Percentiles rank a stretch among this genome's conserved stretches.
These are phyloP conservation scores for Cynanchum wilfordii DNA, from an alignment of 257 asterid genomes.

Conservation along the genomic window DNA sequence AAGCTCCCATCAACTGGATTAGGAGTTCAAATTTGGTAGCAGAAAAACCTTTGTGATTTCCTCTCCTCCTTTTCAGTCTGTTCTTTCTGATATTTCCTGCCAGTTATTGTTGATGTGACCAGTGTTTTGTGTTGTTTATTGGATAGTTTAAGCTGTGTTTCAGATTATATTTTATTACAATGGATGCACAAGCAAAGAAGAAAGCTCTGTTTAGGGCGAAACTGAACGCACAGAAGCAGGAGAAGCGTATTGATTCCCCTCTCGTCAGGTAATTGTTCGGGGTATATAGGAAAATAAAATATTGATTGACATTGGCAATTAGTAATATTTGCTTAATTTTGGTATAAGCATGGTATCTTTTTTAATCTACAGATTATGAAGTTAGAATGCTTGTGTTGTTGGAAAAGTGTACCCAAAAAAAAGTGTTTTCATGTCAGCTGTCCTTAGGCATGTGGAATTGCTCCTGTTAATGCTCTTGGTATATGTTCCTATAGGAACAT, in stretches of 20 bases:
- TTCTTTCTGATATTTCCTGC: neutral
- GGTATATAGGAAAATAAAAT: neutral
- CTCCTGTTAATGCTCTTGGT: too few species aligned
- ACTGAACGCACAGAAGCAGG: constrained; percentile 59
- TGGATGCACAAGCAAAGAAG: constrained; percentile 61
- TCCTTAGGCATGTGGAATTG: too few species aligned
- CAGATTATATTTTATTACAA: constrained; percentile 8
- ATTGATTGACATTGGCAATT: too few species aligned
- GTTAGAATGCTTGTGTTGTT: neutral
- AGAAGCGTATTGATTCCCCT: constrained; percentile 76
- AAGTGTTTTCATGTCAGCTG: too few species aligned
- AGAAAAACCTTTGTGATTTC: neutral
- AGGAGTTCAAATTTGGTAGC: neutral
- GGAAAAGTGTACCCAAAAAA: too few species aligned
- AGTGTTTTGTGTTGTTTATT: too few species aligned
- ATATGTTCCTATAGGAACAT: too few species aligned
- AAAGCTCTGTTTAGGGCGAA: constrained; percentile 68
- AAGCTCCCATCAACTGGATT: neutral
- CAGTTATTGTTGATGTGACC: too few species aligned
- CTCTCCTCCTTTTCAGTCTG: neutral
- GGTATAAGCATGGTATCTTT: neutral
- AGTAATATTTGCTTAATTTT: neutral
- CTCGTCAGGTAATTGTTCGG: constrained; percentile 55
- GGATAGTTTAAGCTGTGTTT: neutral
- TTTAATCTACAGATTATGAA: neutral